Conservation (phyloP, 2,329 filamentous ascomycete genomes). For the Colletotrichum tropicicola region DNA sequence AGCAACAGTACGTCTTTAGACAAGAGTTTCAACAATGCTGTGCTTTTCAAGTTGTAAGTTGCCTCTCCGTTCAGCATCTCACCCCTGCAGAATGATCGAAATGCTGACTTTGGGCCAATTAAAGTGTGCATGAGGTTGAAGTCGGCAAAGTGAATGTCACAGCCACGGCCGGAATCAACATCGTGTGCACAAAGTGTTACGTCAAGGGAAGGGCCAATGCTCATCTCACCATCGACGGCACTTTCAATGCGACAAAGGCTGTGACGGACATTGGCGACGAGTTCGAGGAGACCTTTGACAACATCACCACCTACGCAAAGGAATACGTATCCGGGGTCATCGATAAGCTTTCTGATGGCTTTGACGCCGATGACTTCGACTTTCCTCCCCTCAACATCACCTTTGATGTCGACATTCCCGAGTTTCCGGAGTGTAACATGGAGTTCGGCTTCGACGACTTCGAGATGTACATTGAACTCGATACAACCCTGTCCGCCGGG, state of each 20-base stretch:
- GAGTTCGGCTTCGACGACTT: conserved; percentile 58
- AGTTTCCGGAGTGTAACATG: conserved; percentile 52
- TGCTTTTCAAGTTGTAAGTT: conserved; percentile 44
- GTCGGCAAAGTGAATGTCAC: conserved; percentile 32
- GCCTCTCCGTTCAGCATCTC: too few relatives aligned
- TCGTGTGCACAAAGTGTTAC: conserved; percentile 59
- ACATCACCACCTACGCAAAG: conserved; percentile 44
- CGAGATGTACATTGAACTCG: conserved; percentile 60
- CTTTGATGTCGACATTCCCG: conserved; percentile 52
- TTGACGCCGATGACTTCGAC: conserved; percentile 41
- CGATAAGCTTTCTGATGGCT: conserved; percentile 36
- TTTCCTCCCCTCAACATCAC: conserved; percentile 49
- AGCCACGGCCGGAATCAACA: conserved; percentile 42
- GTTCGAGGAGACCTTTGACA: conserved; percentile 42
- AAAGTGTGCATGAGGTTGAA: conserved; percentile 19
- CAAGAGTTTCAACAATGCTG: conserved; percentile 49
- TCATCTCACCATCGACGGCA: conserved; percentile 48
- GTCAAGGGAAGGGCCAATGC: conserved; percentile 55
- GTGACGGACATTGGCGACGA: conserved; percentile 43
- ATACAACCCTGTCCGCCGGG: conserved; percentile 50
- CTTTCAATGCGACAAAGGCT: conserved; percentile 48
- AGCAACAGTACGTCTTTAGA: conserved; percentile 44
- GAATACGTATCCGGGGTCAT: conserved; percentile 41
- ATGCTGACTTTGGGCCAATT: background rate
- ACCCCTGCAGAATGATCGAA: background rate